These are phyloP conservation scores for Salvia miltiorrhiza DNA, from an alignment of 257 asterid genomes.

Conservation along the genomic window DNA sequence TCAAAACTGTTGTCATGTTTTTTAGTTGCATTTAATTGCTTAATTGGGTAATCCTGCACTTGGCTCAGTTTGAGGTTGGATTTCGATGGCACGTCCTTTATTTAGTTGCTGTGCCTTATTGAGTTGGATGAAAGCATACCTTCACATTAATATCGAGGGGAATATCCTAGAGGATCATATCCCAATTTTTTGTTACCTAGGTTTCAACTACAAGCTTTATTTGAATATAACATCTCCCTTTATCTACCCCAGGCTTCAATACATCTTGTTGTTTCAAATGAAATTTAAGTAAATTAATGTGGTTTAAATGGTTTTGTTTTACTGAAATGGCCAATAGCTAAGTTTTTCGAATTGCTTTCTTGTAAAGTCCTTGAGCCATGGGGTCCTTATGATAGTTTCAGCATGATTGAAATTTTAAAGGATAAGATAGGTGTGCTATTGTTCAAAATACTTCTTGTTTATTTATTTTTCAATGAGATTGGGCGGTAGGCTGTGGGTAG, in stretches of 20 bases:
- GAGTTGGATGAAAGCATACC: not conserved
- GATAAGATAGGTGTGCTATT: not conserved
- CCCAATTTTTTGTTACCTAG: not conserved
- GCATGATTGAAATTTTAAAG: not conserved
- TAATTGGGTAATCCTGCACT: not conserved
- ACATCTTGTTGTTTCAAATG: not conserved
- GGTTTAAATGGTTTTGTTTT: not conserved
- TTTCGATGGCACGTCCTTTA: not conserved
- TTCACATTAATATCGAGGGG: not conserved
- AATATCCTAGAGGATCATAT: not conserved
- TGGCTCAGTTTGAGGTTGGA: not conserved
- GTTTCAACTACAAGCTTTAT: not conserved
- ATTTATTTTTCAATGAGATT: not conserved
- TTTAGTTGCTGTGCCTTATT: not conserved
- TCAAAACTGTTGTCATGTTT: not conserved
- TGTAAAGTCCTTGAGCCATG: not conserved
- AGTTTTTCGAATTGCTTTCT: not conserved
- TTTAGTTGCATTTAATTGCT: constrained; percentile 9
- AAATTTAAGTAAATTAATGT: not conserved
- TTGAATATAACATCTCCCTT: not conserved
- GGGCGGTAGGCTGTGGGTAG: not conserved
- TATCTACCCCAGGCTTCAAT: not conserved
- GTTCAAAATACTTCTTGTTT: not conserved
- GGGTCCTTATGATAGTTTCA: not conserved
- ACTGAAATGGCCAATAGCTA: not conserved